phyloP scores from a whole-genome alignment of 768 basidiomycete genomes.

The Russula sp. region DNA sequence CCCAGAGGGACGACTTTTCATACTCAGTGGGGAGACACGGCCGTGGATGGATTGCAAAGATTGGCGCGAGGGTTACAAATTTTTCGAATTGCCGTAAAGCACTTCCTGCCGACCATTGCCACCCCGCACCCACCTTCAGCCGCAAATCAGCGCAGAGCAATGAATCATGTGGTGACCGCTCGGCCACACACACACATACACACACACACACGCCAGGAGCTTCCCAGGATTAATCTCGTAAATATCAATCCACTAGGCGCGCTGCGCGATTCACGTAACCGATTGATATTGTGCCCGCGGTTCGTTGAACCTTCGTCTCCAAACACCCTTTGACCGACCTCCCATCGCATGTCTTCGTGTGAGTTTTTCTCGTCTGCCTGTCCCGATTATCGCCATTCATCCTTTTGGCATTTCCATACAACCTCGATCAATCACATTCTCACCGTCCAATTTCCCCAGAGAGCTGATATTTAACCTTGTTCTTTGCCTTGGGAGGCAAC shows the following conservation, averaged over 20 bases:
- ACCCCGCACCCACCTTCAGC: not conserved
- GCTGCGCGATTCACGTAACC: constrained; percentile 2
- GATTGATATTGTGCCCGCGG: not conserved
- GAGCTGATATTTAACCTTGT: not conserved
- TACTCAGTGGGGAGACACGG: not conserved
- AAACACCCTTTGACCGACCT: not conserved
- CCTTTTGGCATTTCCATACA: not conserved
- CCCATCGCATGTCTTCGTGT: not conserved
- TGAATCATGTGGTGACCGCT: constrained; percentile 9
- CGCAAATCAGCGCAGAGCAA: not conserved
- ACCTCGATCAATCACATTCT: not conserved
- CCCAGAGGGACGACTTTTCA: not conserved
- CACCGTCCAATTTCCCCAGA: not conserved
- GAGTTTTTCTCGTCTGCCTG: constrained; percentile 1
- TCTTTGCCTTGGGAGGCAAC: not conserved
- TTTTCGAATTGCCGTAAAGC: not conserved
- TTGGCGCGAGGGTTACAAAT: not conserved
- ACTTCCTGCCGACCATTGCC: not conserved
- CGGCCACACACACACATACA: constrained; percentile 2
- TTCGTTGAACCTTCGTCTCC: not conserved
- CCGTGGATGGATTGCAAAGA: not conserved
- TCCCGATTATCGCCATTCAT: constrained; percentile 4
- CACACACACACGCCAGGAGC: not conserved
- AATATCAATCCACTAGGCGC: not conserved
- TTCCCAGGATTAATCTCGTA: not conserved